These are phyloP conservation scores for Tetrahymena elliotti DNA, from an alignment of 73 alveolate species.

Conservation along the genomic window DNA sequence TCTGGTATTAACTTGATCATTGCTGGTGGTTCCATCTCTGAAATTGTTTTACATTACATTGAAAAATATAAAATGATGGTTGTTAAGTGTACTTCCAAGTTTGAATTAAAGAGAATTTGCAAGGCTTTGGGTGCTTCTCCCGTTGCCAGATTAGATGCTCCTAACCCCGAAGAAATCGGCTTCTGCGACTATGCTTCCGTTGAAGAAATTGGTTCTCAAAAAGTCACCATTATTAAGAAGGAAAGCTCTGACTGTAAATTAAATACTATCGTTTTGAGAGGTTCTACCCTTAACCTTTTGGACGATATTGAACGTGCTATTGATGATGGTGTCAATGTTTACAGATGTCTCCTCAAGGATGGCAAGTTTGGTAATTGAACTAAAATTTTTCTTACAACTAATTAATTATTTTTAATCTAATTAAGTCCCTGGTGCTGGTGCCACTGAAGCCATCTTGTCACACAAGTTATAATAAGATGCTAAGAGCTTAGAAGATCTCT, in stretches of 20 bases:
- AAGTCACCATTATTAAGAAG: conserved; percentile 68
- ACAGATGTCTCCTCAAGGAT: conserved; percentile 63
- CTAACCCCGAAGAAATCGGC: conserved; percentile 97
- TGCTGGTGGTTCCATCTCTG: conserved; percentile 91
- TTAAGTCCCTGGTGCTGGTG: conserved; percentile 64
- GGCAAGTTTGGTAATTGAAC: conserved; percentile 30
- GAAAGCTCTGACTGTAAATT: conserved; percentile 59
- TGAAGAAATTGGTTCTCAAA: conserved; percentile 85
- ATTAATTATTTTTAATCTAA: not conserved
- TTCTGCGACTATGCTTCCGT: conserved; percentile 80
- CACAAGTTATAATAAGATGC: conserved; percentile 55
- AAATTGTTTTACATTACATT: conserved; percentile 86
- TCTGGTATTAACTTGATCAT: conserved; percentile 90
- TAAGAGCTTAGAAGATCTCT: conserved; percentile 61
- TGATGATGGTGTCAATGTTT: conserved; percentile 92
- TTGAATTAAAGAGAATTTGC: conserved; percentile 92
- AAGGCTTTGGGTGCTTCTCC: conserved; percentile 89
- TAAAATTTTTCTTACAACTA: not conserved
- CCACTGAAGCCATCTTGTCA: conserved; percentile 64
- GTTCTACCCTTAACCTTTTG: conserved; percentile 82
- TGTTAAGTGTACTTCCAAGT: conserved; percentile 85
- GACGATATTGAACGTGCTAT: conserved; percentile 97
- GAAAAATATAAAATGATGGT: conserved; percentile 94
- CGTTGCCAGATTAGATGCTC: conserved; percentile 90
- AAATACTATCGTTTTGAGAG: conserved; percentile 84